Percentiles rank a stretch among this genome's conserved stretches.
phyloP scores from a whole-genome alignment of 2,329 filamentous ascomycete genomes.

The Scytalidium sp. region DNA sequence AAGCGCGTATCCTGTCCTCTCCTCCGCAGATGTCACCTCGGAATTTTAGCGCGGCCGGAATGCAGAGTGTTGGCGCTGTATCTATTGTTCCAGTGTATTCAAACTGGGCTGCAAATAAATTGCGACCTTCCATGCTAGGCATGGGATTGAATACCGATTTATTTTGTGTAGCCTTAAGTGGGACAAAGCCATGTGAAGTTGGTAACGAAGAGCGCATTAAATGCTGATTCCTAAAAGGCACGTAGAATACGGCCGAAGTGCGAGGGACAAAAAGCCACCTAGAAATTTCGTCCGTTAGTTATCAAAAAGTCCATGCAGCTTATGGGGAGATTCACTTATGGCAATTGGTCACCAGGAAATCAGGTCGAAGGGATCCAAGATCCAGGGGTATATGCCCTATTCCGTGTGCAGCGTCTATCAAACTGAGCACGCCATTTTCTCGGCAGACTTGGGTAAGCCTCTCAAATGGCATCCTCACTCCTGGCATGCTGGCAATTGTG shows the following conservation, averaged over 20 bases:
- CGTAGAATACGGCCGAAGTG: constrained; percentile 79
- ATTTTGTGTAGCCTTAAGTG: constrained; percentile 31
- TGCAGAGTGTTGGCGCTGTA: constrained; percentile 66
- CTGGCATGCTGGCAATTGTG: constrained; percentile 74
- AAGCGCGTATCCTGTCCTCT: constrained; percentile 65
- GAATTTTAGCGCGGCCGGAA: constrained; percentile 71
- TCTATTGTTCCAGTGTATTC: constrained; percentile 77
- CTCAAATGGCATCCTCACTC: constrained; percentile 77
- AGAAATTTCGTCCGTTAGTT: no score
- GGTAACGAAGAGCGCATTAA: constrained; percentile 73
- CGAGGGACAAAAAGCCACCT: constrained; percentile 55
- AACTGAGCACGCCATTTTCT: constrained; percentile 64
- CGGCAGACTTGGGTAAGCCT: constrained; percentile 60
- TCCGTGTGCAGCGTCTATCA: constrained; percentile 77
- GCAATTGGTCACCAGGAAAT: constrained; percentile 85
- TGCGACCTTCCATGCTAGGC: no score
- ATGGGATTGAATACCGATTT: constrained; percentile 32
- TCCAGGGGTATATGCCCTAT: constrained; percentile 76
- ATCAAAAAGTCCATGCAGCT: no score
- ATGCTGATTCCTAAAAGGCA: constrained; percentile 71
- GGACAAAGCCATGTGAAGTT: constrained; percentile 75
- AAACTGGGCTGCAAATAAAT: constrained; percentile 66
- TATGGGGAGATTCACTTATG: constrained; percentile 65
- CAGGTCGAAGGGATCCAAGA: constrained; percentile 63
- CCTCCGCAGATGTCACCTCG: constrained; percentile 67